Percentiles rank a stretch among this genome's conserved stretches.
These are phyloP conservation scores for Emmonsiellopsis sp. DNA, from an alignment of 2,329 filamentous ascomycete species.

Conservation along the genomic window DNA sequence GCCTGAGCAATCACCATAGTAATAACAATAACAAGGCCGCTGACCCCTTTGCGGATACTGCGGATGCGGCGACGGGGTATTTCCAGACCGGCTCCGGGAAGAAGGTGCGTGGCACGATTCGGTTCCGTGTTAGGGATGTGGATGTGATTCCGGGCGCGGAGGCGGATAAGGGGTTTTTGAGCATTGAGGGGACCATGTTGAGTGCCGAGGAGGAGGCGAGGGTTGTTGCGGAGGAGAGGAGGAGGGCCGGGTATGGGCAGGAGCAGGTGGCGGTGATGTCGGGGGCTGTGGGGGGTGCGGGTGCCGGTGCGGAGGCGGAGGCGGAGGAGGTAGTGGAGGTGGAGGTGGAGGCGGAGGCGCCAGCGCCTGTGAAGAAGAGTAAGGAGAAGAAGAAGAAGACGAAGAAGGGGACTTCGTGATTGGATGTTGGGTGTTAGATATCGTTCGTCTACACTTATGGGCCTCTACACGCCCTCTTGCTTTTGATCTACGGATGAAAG, in stretches of 20 bases:
- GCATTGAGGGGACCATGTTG: conserved; percentile 81
- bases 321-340: neutral
- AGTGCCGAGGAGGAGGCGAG: conserved; percentile 55
- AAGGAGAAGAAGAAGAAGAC: conserved; percentile 9
- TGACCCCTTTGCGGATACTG: conserved; percentile 33
- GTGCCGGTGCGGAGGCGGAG: neutral
- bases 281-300: conserved; percentile 16
- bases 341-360: neutral
- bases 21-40: conserved; percentile 22
- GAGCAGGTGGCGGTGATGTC: conserved; percentile 10
- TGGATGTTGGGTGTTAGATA: neutral
- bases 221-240: conserved; percentile 46
- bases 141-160: conserved; percentile 62
- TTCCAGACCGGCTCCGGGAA: conserved; percentile 65
- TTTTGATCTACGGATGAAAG: too few relatives aligned
- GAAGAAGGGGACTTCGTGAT: conserved; percentile 6
- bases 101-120: conserved; percentile 59
- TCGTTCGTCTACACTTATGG: too few relatives aligned
- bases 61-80: conserved; percentile 54
- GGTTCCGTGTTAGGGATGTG: conserved; percentile 74
- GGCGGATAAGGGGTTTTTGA: conserved; percentile 65
- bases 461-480: too few relatives aligned
- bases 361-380: neutral
- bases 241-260: conserved; percentile 20
- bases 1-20: conserved; percentile 8